Evolutionary conservation across 2,329 filamentous ascomycete species (phyloP).

Genomic region (Tolypocladium ovalisporum): DNA sequence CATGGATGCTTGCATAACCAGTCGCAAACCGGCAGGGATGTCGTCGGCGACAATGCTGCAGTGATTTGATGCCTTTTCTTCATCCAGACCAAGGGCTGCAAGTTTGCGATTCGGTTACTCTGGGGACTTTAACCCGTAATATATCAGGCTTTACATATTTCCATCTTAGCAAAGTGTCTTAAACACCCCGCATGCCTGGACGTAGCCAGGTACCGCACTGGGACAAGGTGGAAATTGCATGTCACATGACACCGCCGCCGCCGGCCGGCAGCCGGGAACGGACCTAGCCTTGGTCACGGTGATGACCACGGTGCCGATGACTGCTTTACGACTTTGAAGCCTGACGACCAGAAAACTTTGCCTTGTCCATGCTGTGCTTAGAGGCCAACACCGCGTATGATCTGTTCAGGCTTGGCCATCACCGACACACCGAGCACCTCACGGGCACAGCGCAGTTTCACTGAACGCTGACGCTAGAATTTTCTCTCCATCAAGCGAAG

Average conservation of each 20-base stretch:
- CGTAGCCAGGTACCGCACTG: not conserved
- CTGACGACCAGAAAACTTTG: not conserved
- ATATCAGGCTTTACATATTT: not conserved
- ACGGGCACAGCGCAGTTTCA: not conserved
- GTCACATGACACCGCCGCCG: slow-evolving; percentile 2
- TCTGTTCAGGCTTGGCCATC: not conserved
- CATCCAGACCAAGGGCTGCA: not conserved
- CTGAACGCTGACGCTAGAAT: slow-evolving; percentile 2
- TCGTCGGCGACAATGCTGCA: not conserved
- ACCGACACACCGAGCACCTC: not conserved
- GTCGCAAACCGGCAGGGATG: not conserved
- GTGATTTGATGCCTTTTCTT: not conserved
- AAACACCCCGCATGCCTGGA: not conserved
- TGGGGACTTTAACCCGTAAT: not conserved
- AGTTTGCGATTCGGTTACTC: not conserved
- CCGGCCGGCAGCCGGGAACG: not conserved
- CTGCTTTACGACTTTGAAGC: not conserved
- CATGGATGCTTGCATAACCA: too few species aligned
- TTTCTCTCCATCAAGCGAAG: not conserved
- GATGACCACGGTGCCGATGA: not conserved
- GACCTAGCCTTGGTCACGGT: not conserved
- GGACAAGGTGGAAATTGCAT: not conserved
- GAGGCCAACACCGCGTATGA: not conserved
- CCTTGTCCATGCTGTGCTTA: not conserved
- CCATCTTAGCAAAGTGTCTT: not conserved